Conservation (phyloP, 1,139 yeast species). For the Blastobotrys petasosporus region DNA sequence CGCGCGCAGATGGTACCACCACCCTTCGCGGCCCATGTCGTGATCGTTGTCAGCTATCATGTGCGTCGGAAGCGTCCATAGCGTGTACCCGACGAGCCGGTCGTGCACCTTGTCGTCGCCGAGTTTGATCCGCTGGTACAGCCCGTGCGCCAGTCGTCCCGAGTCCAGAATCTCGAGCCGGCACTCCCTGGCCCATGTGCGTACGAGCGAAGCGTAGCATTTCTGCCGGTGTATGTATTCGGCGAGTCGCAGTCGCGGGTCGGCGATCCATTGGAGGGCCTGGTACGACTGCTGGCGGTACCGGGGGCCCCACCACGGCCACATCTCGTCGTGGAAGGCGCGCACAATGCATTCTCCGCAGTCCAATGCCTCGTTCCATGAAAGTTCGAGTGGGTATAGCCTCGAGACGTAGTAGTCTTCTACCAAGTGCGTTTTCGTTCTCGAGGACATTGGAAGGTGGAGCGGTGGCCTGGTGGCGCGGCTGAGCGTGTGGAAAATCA, state of each 20-base stretch:
- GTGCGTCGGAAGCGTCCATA: constrained; percentile 2
- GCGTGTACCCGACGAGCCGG: constrained; percentile 6
- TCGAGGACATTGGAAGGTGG: too few species aligned
- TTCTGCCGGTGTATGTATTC: constrained; percentile 1
- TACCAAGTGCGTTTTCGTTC: too few species aligned
- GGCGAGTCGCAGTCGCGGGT: constrained; percentile 4
- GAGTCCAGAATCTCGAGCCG: constrained; percentile 1
- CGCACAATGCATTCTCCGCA: constrained; percentile 1
- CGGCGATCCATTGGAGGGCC: constrained; percentile 1
- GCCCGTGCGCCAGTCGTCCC: not conserved
- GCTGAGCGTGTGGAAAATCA: too few species aligned
- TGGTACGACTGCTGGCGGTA: constrained; percentile 3
- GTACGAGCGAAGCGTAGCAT: not conserved
- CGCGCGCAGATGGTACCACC: constrained; percentile 8
- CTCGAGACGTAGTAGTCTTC: too few species aligned
- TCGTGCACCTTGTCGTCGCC: not conserved
- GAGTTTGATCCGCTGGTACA: not conserved
- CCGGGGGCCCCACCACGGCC: constrained; percentile 7
- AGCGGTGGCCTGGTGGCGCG: too few species aligned
- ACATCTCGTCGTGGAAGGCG: constrained; percentile 3
- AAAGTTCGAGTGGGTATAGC: not conserved
- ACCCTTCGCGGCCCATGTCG: constrained; percentile 3
- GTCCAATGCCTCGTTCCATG: constrained; percentile 9
- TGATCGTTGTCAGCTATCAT: not conserved
- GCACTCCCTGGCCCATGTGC: not conserved